phyloP scores from a whole-genome alignment of 495 filamentous ascomycete genomes.

The Filosporella fistucella region DNA sequence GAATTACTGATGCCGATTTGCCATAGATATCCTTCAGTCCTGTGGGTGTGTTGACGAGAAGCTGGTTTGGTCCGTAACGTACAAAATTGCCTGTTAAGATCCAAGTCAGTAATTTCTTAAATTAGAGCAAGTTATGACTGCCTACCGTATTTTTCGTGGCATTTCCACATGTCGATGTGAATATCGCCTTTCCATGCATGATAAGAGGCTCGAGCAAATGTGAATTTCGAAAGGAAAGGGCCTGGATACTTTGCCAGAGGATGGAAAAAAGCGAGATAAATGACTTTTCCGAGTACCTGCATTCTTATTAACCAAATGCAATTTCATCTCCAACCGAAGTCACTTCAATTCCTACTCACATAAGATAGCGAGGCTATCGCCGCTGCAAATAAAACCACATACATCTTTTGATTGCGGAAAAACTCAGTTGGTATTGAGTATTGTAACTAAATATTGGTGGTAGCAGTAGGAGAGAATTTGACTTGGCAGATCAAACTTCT shows the following conservation, averaged over 20 bases:
- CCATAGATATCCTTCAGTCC: background rate
- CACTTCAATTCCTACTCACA: no score
- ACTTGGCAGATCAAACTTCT: no score
- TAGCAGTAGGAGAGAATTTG: no score
- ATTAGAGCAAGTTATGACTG: background rate
- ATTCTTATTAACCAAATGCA: no score
- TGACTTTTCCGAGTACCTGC: background rate
- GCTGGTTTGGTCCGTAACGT: background rate
- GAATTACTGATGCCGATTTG: background rate
- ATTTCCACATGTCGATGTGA: constrained; percentile 4
- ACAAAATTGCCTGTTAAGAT: background rate
- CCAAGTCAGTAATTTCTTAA: background rate
- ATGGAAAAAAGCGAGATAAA: constrained; percentile 42
- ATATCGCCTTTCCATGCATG: constrained; percentile 3
- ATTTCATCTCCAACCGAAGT: no score
- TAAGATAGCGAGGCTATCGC: no score
- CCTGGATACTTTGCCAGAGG: constrained; percentile 64
- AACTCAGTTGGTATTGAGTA: no score
- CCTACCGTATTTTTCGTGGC: constrained; percentile 11
- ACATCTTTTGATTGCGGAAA: no score
- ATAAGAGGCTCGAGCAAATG: background rate
- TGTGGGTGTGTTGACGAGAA: background rate
- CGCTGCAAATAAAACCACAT: no score
- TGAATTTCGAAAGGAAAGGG: constrained; percentile 48
- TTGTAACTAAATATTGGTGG: no score